Evolutionary conservation across 2,329 filamentous ascomycete genomes (phyloP), one percentile per base, ranked within the genome.

Genomic region (Zymoseptoria pseudotritici): DNA sequence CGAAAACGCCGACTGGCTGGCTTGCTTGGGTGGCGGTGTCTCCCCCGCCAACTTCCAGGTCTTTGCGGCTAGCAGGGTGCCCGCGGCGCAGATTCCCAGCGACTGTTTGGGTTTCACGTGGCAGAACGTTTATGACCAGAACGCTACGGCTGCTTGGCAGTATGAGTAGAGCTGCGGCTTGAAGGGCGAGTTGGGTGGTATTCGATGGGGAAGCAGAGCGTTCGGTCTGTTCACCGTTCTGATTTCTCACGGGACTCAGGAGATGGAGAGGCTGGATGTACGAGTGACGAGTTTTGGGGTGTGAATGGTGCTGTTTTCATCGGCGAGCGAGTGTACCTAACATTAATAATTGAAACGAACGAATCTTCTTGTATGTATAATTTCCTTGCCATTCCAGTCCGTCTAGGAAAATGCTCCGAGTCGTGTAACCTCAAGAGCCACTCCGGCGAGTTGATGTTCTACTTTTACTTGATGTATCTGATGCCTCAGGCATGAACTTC

Each of bases 1-100:
- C 19, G 63, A 65, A 26, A 54, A 50, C 20, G 26, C 58, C 36
- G 63, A 65, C 50, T 65, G 63, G 63, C 55, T 60, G 17, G 63
- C 61, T 51, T 65, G 63, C 57, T 50, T 59, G 5, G 54, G 58
- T 3, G 61, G 59, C 36, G 31, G 57, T n/a, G 58, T 57, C 50
- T 58, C 56, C 29, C 53, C 57, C 26, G 62, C 53, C 10, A 61
- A 63, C 53, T 55, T 55, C 22, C 61, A 61, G 42, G 56, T 57
- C 55, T 55, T 57, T 46, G 55, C 52, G 17, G 54, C 56, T 26
- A 55, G 62, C n/a, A 51, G 59, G 8, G 49, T 9, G 31, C 57
- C 54, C 17, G 49, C 49, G 26, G 60, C 22, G 53, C 59, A 24
- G 62, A 55, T 21, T 57, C 36, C 36, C 10, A n/a, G 9, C 9